Conservation (phyloP, 495 filamentous ascomycete genomes). For the Penicillium robsamsonii region DNA sequence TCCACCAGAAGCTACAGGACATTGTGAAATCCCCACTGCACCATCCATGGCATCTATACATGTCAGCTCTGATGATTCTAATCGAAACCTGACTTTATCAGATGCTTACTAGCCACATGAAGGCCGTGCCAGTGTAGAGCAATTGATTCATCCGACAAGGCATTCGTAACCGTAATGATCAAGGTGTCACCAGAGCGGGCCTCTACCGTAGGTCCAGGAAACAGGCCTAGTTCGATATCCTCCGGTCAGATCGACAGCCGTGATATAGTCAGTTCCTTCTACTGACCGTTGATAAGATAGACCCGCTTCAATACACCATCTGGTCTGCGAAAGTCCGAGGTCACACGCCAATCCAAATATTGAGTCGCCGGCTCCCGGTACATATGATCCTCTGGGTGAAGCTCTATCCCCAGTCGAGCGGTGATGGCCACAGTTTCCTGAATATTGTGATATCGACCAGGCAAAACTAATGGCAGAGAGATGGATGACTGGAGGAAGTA, state of each 20-base stretch:
- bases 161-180: constrained; percentile 67
- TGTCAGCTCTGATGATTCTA: background rate
- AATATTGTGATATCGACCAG: background rate
- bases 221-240: constrained; percentile 24
- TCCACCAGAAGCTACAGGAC: constrained; percentile 59
- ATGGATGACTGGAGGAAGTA: constrained; percentile 14
- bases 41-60: constrained; percentile 66
- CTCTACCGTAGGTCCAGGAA: constrained; percentile 42
- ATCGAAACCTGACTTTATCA: background rate
- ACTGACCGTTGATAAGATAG: constrained; percentile 39
- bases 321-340: constrained; percentile 30
- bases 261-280: background rate
- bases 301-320: constrained; percentile 44
- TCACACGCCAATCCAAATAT: constrained; percentile 36
- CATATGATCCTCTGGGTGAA: constrained; percentile 42
- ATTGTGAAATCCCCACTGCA: constrained; percentile 63
- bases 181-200: constrained; percentile 61
- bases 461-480: constrained; percentile 4
- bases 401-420: constrained; percentile 28
- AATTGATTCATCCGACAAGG: constrained; percentile 63
- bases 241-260: background rate
- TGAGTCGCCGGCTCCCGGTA: constrained; percentile 33
- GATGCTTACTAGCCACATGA: constrained; percentile 56
- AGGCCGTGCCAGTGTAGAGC: constrained; percentile 81
- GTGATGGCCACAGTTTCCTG: background rate